These are phyloP conservation scores for Mycosphaerella sp. DNA, from an alignment of 2,329 filamentous ascomycete genomes.

Conservation along the genomic window DNA sequence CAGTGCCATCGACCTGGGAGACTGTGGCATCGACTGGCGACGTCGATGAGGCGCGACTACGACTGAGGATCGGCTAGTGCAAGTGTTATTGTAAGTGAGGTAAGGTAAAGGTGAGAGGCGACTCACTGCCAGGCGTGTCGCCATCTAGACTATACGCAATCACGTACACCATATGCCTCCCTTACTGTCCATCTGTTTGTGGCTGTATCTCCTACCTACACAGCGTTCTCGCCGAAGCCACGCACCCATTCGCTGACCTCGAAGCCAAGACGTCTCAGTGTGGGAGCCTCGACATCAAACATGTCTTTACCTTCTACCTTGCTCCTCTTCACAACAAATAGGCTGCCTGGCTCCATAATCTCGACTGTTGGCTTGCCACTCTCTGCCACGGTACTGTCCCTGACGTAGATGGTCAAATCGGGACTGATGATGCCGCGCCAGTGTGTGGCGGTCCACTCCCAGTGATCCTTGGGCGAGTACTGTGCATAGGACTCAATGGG, in stretches of 20 bases:
- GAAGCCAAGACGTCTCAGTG: slow-evolving; percentile 70
- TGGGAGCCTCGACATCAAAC: slow-evolving; percentile 39
- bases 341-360: slow-evolving; percentile 39
- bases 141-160: no score
- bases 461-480: slow-evolving; percentile 82
- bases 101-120: no score
- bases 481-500: slow-evolving; percentile 60
- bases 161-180: no score
- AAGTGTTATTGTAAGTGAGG: no score
- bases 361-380: slow-evolving; percentile 32
- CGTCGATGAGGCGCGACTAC: no score
- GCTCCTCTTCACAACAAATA: slow-evolving; percentile 38
- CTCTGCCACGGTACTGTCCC: slow-evolving; percentile 30
- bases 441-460: slow-evolving; percentile 93
- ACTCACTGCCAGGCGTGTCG: no score
- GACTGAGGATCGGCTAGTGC: no score
- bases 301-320: slow-evolving; percentile 30
- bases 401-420: slow-evolving; percentile 69
- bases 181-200: no score
- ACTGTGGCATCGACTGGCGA: no score
- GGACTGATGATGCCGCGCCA: slow-evolving; percentile 83
- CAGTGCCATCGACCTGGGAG: no score
- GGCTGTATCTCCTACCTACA: not conserved
- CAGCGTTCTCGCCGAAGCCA: slow-evolving; percentile 26
- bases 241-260: slow-evolving; percentile 78